A percentile compares a stretch with the other conserved stretches of the same genome.
These are phyloP conservation scores for Turnera subulata DNA, from an alignment of 345 rosid genomes.

Conservation along the genomic window DNA sequence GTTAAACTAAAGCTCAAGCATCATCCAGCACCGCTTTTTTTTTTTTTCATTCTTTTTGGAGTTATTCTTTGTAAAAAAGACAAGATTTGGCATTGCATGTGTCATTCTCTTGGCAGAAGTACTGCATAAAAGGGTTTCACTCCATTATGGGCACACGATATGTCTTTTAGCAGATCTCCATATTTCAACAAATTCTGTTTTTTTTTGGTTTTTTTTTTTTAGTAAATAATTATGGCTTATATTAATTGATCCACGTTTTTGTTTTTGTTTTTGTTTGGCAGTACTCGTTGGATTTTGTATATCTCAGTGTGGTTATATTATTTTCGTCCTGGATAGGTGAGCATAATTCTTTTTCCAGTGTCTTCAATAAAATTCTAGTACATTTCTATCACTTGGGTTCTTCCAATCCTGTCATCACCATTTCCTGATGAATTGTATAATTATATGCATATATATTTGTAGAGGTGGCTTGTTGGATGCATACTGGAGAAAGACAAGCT, in stretches of 20 bases:
- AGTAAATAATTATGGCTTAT: no score
- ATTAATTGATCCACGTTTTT: neutral
- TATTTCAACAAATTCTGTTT: no score
- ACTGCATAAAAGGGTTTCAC: no score
- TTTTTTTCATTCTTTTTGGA: neutral
- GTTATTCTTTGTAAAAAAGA: neutral
- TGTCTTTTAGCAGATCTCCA: no score
- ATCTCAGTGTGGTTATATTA: conserved; percentile 77
- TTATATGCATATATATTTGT: neutral
- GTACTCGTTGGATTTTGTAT: conserved; percentile 96
- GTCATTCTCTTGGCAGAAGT: no score
- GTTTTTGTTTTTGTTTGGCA: conserved; percentile 33
- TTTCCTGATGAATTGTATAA: neutral
- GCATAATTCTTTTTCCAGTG: neutral
- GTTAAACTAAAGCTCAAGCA: neutral
- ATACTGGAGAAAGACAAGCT: conserved; percentile 92
- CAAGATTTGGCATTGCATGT: neutral
- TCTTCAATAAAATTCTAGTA: neutral
- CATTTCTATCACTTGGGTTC: neutral
- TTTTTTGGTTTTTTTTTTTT: no score
- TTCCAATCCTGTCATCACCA: neutral
- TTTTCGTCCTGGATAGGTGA: conserved; percentile 94
- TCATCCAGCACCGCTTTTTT: no score
- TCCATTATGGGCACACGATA: no score
- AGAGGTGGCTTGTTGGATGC: conserved; percentile 99